Percentiles rank a stretch among this genome's conserved stretches.
These are phyloP conservation scores for Globisporangium iwayamae DNA, from an alignment of 352 stramenopile genomes.

Conservation along the genomic window DNA sequence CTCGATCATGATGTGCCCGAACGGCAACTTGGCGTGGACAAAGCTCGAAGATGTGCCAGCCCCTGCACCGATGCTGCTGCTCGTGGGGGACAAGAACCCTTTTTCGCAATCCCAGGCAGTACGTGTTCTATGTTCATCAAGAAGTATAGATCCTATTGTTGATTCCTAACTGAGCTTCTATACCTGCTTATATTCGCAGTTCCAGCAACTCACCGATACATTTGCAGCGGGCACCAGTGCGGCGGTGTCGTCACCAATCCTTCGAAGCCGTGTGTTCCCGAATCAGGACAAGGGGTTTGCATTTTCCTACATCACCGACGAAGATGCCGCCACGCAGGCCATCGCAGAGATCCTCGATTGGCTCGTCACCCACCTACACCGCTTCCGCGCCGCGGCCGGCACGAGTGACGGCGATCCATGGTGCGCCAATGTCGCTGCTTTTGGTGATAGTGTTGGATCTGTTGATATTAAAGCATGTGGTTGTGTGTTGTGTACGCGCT, in stretches of 20 bases:
- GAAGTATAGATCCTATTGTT: neutral
- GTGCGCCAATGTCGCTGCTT: slow-evolving; percentile 16
- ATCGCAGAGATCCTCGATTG: slow-evolving; percentile 85
- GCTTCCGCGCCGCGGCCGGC: slow-evolving; percentile 66
- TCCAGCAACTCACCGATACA: slow-evolving; percentile 41
- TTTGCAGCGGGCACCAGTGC: slow-evolving; percentile 24
- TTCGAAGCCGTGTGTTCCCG: slow-evolving; percentile 52
- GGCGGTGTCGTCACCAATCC: slow-evolving; percentile 12
- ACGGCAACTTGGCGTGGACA: slow-evolving; percentile 37
- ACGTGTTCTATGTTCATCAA: slow-evolving; percentile 15
- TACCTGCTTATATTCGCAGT: slow-evolving; percentile 23
- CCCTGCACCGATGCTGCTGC: slow-evolving; percentile 50
- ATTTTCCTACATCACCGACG: slow-evolving; percentile 88
- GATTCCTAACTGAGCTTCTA: neutral
- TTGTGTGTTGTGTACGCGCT: neutral
- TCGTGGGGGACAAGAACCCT: slow-evolving; percentile 60
- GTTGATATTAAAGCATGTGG: neutral
- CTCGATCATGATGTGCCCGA: slow-evolving; percentile 66
- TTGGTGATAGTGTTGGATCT: neutral
- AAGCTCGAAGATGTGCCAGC: slow-evolving; percentile 11
- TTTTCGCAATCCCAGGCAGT: slow-evolving; percentile 65
- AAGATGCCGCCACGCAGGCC: slow-evolving; percentile 84
- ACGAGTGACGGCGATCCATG: slow-evolving; percentile 81
- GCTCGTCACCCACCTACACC: slow-evolving; percentile 79
- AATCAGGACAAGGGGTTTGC: slow-evolving; percentile 78